A percentile compares a stretch with the other conserved stretches of the same genome.
These are phyloP conservation scores for Phaeosphaeria sp. DNA, from an alignment of 2,329 filamentous ascomycete species.

Conservation along the genomic window DNA sequence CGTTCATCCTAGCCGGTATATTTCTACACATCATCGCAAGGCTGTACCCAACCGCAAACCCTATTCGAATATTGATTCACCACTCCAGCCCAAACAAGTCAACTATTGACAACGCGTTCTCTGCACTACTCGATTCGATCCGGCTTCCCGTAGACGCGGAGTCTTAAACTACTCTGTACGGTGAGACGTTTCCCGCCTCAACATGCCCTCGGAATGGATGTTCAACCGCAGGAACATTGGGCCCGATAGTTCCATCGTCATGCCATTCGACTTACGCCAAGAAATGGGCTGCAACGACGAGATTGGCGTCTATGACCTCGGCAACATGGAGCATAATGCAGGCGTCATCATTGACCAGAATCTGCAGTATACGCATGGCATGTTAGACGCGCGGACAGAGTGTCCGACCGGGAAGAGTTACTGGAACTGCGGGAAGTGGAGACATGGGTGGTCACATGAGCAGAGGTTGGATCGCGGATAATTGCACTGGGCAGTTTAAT, in stretches of 20 bases:
- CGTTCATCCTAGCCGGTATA: not conserved
- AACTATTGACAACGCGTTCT: not conserved
- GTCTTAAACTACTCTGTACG: not conserved
- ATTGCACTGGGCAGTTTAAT: not conserved
- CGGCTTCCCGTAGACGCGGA: not conserved
- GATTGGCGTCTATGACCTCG: not conserved
- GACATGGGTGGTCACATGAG: slow-evolving; percentile 31
- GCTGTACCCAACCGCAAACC: not conserved
- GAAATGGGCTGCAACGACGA: not conserved
- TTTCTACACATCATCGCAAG: not conserved
- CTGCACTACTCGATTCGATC: not conserved
- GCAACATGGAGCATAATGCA: slow-evolving; percentile 43
- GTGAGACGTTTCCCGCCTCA: slow-evolving; percentile 29
- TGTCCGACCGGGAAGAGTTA: slow-evolving; percentile 32
- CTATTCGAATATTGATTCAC: not conserved
- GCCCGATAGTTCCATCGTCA: slow-evolving; percentile 46
- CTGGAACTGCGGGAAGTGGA: slow-evolving; percentile 30
- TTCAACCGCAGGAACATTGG: slow-evolving; percentile 55
- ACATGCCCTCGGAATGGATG: slow-evolving; percentile 56
- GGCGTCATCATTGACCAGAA: slow-evolving; percentile 48
- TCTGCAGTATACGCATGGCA: slow-evolving; percentile 20
- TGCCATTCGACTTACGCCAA: slow-evolving; percentile 46
- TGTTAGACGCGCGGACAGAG: slow-evolving; percentile 33
- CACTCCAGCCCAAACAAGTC: not conserved
- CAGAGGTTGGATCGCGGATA: slow-evolving; percentile 18